Evolutionary conservation across 805 yeast species (phyloP), one percentile per base, ranked within the genome.

Genomic region (Lipomyces sp.): DNA sequence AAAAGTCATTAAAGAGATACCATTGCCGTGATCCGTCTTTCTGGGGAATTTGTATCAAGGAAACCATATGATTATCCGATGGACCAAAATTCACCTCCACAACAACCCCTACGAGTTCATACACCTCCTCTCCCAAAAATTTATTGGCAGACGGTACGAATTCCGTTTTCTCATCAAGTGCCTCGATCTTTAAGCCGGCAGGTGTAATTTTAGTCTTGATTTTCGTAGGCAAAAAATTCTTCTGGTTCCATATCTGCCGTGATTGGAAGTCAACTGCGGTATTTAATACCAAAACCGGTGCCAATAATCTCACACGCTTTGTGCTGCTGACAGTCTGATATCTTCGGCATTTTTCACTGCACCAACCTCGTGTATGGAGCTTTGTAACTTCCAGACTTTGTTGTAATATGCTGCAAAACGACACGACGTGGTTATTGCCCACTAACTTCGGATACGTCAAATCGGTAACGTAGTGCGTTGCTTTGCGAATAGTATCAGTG

Each of bases 1-100:
- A 70, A 68, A 91, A 93, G 67, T 93, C 98, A 64, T 93, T 93
- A 66, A 93, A 88, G 63, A 93, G 66, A 62, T 76, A 80, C 98
- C 98, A 93, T 28, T 65, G 48, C 16, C 55, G 60, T 13, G 41
- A n/a, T 18, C 53, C 56, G 34, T 50, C 49, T 32, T 45, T 41
- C 14, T 49, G 36, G 16, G 56, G 51, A 24, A 51, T 58, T 8
- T 63, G 57, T 21, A 70, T 55, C 4, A 69, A 53, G 3, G 74
- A 60, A 18, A 72, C 73, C 37, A 66, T 57, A 42, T 72, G 75
- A 19, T 56, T 58, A 29, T 64, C 67, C 2, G 60, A 54, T 6
- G 59, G 60, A 5, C 62, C 61, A 16, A 44, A 49, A 19, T 44
- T 46, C 14, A 72, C 61, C 47, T 71, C 73, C 6, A 66, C 65